phyloP scores from a whole-genome alignment of 139 green algal genomes.

The Chlamydomonas incerta region DNA sequence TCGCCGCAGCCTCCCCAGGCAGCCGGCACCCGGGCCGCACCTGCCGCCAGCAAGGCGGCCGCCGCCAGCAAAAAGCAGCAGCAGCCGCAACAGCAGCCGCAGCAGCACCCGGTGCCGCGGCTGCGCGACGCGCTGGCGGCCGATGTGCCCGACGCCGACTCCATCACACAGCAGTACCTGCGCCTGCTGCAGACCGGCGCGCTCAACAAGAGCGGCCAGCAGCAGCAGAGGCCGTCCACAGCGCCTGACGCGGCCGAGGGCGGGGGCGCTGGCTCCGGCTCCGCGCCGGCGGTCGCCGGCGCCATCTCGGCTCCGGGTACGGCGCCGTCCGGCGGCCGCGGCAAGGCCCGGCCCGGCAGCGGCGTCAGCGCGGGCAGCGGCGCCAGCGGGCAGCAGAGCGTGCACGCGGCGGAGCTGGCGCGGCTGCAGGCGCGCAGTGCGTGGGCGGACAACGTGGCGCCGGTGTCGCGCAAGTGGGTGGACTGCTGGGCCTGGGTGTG shows the following conservation, averaged over 20 bases:
- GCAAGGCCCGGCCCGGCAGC: background rate
- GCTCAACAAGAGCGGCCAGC: background rate
- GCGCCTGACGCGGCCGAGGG: background rate
- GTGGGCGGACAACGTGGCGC: constrained; percentile 17
- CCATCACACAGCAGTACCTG: constrained; percentile 43
- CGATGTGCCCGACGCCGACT: background rate
- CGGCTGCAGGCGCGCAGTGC: constrained; percentile 24
- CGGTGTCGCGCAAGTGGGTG: background rate
- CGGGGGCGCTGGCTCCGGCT: background rate
- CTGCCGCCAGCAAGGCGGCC: background rate
- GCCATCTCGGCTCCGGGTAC: background rate
- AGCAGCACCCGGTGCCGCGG: background rate
- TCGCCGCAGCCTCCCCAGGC: background rate
- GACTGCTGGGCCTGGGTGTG: too few relatives aligned
- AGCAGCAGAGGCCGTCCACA: background rate
- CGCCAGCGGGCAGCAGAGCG: background rate
- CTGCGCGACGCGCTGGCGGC: background rate
- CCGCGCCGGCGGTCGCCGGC: background rate
- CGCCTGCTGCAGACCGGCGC: constrained; percentile 16
- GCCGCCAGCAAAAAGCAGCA: background rate
- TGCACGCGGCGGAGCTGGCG: constrained; percentile 2
- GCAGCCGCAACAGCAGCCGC: background rate
- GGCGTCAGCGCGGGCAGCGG: background rate
- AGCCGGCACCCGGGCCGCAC: background rate
- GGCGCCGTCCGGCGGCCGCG: background rate